phyloP scores from a whole-genome alignment of 2,329 filamentous ascomycete genomes.

The Trichoderma atroviride region DNA sequence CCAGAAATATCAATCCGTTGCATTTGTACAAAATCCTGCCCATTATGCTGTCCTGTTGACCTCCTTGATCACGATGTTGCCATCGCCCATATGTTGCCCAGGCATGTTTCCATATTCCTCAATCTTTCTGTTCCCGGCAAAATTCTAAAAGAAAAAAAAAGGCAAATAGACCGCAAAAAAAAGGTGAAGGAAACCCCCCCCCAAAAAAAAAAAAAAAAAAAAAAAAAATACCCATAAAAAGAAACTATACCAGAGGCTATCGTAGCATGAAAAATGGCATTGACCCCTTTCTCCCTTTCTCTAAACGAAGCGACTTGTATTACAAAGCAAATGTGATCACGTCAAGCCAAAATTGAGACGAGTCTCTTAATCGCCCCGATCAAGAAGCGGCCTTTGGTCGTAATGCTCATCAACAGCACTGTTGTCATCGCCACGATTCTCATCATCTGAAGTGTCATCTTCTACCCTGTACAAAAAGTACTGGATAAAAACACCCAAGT shows the following conservation, averaged over 20 bases:
- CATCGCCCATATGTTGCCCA: not conserved
- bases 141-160: not conserved
- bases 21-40: not conserved
- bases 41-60: slow-evolving; percentile 11
- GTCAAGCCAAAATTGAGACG: not conserved
- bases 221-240: not conserved
- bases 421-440: slow-evolving; percentile 35
- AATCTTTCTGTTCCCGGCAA: not conserved
- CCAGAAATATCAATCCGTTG: not conserved
- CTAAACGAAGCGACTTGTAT: not conserved
- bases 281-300: not conserved
- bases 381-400: slow-evolving; percentile 47
- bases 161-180: not conserved
- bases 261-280: not conserved
- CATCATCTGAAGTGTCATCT: slow-evolving; percentile 35
- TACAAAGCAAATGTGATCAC: not conserved
- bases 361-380: slow-evolving; percentile 34
- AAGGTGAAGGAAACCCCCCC: not conserved
- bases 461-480: slow-evolving; percentile 78
- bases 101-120: not conserved
- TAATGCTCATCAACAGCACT: slow-evolving; percentile 36
- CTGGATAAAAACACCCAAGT: slow-evolving; percentile 85
- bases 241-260: not conserved
- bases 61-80: slow-evolving; percentile 7
- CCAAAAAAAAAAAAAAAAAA: not conserved